Percentiles rank a stretch among this genome's conserved stretches.
Evolutionary conservation across 1,284 basidiomycete species (phyloP).

Genomic region (Tilletia caries): DNA sequence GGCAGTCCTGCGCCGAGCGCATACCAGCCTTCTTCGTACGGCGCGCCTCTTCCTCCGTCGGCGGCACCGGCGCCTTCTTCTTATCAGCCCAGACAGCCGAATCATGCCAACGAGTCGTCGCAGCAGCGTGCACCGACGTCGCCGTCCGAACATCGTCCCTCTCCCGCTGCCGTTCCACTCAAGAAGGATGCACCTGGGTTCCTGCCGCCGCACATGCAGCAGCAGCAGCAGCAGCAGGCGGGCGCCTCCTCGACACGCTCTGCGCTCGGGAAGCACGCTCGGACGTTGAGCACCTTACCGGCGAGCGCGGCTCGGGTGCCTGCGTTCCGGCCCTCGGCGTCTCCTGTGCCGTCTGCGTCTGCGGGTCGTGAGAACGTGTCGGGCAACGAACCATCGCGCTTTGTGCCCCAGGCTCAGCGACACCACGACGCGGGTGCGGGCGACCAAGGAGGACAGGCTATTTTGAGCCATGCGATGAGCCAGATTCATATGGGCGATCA

Average conservation of each 20-base stretch:
- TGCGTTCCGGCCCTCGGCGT: conserved; percentile 3
- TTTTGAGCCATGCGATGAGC: background rate
- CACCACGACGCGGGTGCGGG: background rate
- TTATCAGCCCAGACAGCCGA: background rate
- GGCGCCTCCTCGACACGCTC: background rate
- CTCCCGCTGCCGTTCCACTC: background rate
- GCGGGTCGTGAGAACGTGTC: background rate
- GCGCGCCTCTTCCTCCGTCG: background rate
- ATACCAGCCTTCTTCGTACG: background rate
- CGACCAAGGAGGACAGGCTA: background rate
- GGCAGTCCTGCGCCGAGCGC: background rate
- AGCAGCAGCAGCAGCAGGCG: no score
- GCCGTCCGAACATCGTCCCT: background rate
- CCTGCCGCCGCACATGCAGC: conserved; percentile 11
- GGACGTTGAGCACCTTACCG: conserved; percentile 1
- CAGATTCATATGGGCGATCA: background rate
- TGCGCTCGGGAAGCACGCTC: background rate
- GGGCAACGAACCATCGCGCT: background rate
- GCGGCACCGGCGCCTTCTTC: background rate
- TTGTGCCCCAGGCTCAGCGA: background rate
- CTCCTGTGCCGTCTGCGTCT: background rate
- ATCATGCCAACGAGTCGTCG: background rate
- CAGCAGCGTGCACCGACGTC: background rate
- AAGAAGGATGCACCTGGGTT: background rate
- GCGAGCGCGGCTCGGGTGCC: conserved; percentile 4